phyloP scores from a whole-genome alignment of 768 basidiomycete genomes.

The Roridomyces roridus region DNA sequence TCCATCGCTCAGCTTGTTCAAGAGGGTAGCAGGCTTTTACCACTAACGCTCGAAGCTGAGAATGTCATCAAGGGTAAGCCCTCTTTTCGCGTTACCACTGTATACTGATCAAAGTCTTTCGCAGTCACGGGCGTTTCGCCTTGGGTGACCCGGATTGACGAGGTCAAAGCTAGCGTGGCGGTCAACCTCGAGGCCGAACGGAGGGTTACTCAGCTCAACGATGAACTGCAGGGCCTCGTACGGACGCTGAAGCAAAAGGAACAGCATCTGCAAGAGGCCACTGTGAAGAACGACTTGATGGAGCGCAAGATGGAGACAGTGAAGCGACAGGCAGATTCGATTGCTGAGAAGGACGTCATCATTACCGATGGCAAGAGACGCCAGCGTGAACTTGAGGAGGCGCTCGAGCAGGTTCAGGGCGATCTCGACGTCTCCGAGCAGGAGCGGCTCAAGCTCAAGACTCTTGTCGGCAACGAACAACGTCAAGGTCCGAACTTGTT shows the following conservation, averaged over 20 bases:
- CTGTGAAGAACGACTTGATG: constrained; percentile 94
- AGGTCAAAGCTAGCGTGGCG: constrained; percentile 83
- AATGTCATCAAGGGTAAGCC: constrained; percentile 79
- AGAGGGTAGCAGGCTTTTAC: constrained; percentile 74
- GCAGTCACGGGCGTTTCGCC: constrained; percentile 79
- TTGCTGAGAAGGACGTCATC: constrained; percentile 81
- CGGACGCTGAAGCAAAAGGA: constrained; percentile 89
- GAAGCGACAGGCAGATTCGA: constrained; percentile 88
- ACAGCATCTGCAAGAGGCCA: constrained; percentile 85
- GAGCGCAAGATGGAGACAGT: constrained; percentile 90
- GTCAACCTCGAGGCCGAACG: constrained; percentile 93
- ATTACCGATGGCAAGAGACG: constrained; percentile 84
- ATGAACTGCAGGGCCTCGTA: constrained; percentile 88
- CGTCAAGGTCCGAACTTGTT: constrained; percentile 61
- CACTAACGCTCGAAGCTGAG: constrained; percentile 74
- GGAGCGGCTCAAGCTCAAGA: constrained; percentile 86
- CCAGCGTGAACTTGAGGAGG: constrained; percentile 89
- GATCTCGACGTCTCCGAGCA: constrained; percentile 88
- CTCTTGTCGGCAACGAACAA: constrained; percentile 67
- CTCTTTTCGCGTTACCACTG: not conserved
- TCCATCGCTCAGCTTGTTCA: constrained; percentile 73
- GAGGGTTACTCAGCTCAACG: constrained; percentile 82
- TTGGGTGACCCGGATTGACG: constrained; percentile 82
- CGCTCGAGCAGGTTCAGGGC: constrained; percentile 90
- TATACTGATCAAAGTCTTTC: not conserved